Percentiles rank a stretch among this genome's conserved stretches.
Evolutionary conservation across 192 early-diverging fungal genomes (phyloP).

Genomic region (Podila minutissima): DNA sequence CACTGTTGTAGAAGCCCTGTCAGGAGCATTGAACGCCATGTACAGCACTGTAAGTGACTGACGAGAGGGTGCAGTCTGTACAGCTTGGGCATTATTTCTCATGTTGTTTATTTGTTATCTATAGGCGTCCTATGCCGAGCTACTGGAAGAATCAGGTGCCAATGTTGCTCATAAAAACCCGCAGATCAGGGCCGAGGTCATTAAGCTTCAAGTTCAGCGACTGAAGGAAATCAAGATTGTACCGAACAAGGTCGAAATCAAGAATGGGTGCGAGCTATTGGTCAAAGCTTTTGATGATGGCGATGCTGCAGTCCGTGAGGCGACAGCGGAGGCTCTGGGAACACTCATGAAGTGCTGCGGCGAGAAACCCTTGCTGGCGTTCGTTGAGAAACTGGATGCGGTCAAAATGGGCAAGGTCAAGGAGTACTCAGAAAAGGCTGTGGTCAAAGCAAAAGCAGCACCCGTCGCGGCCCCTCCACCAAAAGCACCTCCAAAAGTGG

Average conservation of each 20-base stretch:
- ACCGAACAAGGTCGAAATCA: slow-evolving; percentile 85
- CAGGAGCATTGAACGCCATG: slow-evolving; percentile 85
- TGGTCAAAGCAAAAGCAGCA: slow-evolving; percentile 72
- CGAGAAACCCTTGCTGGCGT: slow-evolving; percentile 76
- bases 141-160: slow-evolving; percentile 80
- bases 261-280: slow-evolving; percentile 79
- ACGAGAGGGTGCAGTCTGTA: no score
- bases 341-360: slow-evolving; percentile 90
- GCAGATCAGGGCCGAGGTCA: slow-evolving; percentile 81
- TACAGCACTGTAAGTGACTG: slow-evolving; percentile 66
- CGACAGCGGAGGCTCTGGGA: slow-evolving; percentile 86
- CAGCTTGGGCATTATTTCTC: no score
- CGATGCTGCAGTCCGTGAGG: slow-evolving; percentile 84
- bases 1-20: slow-evolving; percentile 85
- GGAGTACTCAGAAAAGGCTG: slow-evolving; percentile 91
- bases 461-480: slow-evolving; percentile 51
- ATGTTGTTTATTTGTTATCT: not conserved
- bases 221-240: slow-evolving; percentile 74
- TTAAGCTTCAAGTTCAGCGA: slow-evolving; percentile 79
- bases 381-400: slow-evolving; percentile 87
- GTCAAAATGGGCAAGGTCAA: slow-evolving; percentile 88
- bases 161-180: slow-evolving; percentile 92
- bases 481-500: slow-evolving; percentile 43
- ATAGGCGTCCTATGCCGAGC: slow-evolving; percentile 65
- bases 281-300: slow-evolving; percentile 87